These are phyloP conservation scores for Fusarium sp. DNA, from an alignment of 2,329 filamentous ascomycete genomes.

Conservation along the genomic window DNA sequence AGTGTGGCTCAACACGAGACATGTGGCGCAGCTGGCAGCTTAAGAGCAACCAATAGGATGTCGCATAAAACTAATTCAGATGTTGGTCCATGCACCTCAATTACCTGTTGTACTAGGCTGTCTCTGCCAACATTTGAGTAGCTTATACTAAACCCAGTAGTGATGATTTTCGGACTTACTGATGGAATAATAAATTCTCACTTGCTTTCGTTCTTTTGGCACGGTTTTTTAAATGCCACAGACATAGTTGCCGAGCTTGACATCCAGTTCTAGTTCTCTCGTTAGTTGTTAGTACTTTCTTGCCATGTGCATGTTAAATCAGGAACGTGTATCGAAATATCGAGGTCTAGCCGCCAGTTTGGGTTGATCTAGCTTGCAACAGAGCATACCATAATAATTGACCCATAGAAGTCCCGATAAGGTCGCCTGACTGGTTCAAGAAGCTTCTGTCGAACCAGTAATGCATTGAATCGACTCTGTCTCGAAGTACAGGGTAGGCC, in stretches of 20 bases:
- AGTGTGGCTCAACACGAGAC: neutral
- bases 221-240: neutral
- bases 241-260: neutral
- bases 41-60: neutral
- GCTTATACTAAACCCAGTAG: neutral
- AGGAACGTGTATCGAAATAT: neutral
- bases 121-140: neutral
- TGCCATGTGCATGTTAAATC: neutral
- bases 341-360: neutral
- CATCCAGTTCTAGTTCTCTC: too few species aligned
- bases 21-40: neutral
- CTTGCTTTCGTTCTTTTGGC: neutral
- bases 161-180: neutral
- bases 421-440: neutral
- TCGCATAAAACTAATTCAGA: neutral
- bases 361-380: neutral
- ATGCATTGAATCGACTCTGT: neutral
- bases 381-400: accelerated
- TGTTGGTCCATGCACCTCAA: neutral
- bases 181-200: neutral
- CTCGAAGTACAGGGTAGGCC: neutral
- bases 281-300: neutral
- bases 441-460: neutral
- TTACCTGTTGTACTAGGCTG: neutral
- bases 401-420: neutral